Evolutionary conservation across 495 filamentous ascomycete species (phyloP), one percentile per base, ranked within the genome.

Genomic region (Penicillium nucicola): DNA sequence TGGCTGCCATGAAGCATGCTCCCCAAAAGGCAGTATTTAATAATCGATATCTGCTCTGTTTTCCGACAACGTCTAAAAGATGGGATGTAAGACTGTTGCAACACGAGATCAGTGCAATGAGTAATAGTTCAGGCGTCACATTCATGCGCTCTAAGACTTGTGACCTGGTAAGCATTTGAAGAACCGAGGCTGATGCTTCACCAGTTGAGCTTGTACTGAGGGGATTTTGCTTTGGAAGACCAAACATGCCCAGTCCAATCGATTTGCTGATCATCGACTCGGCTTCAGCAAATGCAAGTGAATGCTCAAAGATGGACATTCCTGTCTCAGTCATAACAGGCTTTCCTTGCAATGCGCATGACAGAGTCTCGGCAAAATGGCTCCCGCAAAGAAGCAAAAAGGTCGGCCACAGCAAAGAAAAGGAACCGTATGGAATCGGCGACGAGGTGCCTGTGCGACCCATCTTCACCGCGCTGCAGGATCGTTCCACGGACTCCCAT

Each of bases 231-330:
- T 74, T 79, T 7, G 68, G 50, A 19, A 71, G 65, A 42, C 81
- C 80, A 67, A 89, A 87, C 13, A 86, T 55, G 9, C 82, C 80
- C 55, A 88, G 81, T 2, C 86, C 88, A 2, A 95, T 77, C 4
- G 86, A 84, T 47, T 80, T 85, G 58, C 84, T 81, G 34, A 95
- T 82, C 53, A 89, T 85, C 10, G 89, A 86, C 62, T 98, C 95
- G 4, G 93, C 90, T 66, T 98, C 95, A 1, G 93, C 90, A 68
- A 97, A 98, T 0, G 93, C 93, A 12, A 98, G 74, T 0, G 93
- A 97, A 62, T 96, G 90, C 57, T 98, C 93, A 62, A 98, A 93
- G 15, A 97, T 80, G 0, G 92, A 96, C 89, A 97, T 97, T 5
- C 92, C 90, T 1, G 90, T 93, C 69, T 97, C 93, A 0, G 90